A percentile compares a stretch with the other conserved stretches of the same genome.
phyloP scores from a whole-genome alignment of 2,329 filamentous ascomycete species.

The Didymella sp. region DNA sequence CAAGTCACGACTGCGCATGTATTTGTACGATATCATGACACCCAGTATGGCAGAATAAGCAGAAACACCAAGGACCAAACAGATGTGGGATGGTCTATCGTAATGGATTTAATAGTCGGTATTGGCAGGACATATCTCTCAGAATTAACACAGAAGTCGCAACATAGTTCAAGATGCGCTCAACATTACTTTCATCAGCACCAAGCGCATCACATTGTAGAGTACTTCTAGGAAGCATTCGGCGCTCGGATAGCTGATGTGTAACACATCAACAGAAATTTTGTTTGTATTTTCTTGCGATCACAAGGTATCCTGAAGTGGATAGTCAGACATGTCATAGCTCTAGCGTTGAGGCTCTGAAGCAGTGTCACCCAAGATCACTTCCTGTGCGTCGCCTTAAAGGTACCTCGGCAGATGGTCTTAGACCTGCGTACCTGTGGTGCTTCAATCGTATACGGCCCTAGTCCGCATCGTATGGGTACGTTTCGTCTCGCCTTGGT shows the following conservation, averaged over 20 bases:
- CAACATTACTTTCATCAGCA: not conserved
- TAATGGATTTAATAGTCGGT: constrained; percentile 10
- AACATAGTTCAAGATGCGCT: not conserved
- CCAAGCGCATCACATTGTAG: not conserved
- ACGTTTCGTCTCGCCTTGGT: constrained; percentile 1
- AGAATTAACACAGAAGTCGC: not conserved
- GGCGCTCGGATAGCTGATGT: not conserved
- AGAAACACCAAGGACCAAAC: not conserved
- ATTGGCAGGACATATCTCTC: constrained; percentile 1
- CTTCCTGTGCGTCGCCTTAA: not conserved
- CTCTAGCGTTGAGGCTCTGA: constrained; percentile 10
- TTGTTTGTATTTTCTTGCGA: not conserved
- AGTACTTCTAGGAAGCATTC: not conserved
- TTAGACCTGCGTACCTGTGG: constrained; percentile 15
- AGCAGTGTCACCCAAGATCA: constrained; percentile 8
- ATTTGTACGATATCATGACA: constrained; percentile 18
- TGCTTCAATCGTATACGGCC: constrained; percentile 7
- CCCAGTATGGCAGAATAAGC: not conserved
- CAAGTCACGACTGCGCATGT: constrained; percentile 4
- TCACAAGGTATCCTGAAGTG: not conserved
- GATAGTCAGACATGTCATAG: constrained; percentile 1
- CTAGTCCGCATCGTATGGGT: not conserved
- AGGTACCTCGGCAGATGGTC: constrained; percentile 2
- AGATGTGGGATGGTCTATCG: not conserved
- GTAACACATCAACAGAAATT: not conserved